Conservation (phyloP, 441 rosid genomes). For the Syzygium syzygioides region DNA sequence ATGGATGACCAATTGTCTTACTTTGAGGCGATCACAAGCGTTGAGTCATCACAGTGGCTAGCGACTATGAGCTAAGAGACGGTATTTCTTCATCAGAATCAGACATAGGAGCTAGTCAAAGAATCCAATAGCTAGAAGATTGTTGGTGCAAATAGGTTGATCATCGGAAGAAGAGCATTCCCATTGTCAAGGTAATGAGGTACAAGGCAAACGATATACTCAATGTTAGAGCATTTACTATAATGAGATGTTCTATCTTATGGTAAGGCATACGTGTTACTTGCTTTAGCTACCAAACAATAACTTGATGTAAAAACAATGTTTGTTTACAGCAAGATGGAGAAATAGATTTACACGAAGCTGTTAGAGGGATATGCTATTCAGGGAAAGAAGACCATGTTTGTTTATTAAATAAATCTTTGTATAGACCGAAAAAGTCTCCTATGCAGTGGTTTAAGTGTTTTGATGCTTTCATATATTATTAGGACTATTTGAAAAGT, state of each 20-base stretch:
- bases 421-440: background rate
- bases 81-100: background rate
- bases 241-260: too few relatives aligned
- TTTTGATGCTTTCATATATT: background rate
- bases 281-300: background rate
- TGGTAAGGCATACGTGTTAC: background rate
- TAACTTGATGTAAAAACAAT: background rate
- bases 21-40: background rate
- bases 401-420: too few relatives aligned
- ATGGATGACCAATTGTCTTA: background rate
- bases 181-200: background rate
- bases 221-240: too few relatives aligned
- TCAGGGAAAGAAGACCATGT: background rate
- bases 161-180: background rate
- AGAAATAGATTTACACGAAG: too few relatives aligned
- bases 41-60: background rate
- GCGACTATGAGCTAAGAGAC: background rate
- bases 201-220: background rate
- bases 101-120: background rate
- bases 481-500: too few relatives aligned
- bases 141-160: background rate
- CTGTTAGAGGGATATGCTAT: background rate
- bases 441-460: too few relatives aligned
- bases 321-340: background rate
- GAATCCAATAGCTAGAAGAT: background rate